phyloP scores from a whole-genome alignment of 148 eudicot species.

The Persicaria tinctoria region DNA sequence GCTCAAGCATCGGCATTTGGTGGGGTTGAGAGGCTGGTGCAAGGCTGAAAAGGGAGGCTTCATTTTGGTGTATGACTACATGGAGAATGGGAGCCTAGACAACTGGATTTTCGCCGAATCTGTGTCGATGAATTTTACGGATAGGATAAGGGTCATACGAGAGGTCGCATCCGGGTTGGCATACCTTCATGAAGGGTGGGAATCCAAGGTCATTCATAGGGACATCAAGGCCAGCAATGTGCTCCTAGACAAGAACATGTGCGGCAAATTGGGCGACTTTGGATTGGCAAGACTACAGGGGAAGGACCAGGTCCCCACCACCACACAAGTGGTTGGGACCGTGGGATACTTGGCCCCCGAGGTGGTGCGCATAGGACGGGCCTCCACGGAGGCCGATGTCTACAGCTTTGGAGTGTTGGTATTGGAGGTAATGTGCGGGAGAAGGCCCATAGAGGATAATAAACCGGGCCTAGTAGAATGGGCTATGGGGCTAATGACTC shows the following conservation, averaged over 20 bases:
- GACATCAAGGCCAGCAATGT: conserved; percentile 76
- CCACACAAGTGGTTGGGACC: conserved; percentile 72
- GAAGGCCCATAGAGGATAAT: conserved; percentile 47
- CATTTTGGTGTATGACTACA: conserved; percentile 64
- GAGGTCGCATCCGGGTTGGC: conserved; percentile 54
- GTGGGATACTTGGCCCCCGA: conserved; percentile 78
- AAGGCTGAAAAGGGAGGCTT: conserved; percentile 45
- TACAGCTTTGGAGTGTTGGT: conserved; percentile 74
- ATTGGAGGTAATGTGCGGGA: conserved; percentile 60
- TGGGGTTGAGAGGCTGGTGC: conserved; percentile 75
- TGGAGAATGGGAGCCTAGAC: conserved; percentile 72
- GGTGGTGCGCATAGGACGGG: conserved; percentile 63
- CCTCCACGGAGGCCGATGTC: conserved; percentile 60
- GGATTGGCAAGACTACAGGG: conserved; percentile 58
- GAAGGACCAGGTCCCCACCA: conserved; percentile 34
- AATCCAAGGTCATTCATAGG: conserved; percentile 54
- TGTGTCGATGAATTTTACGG: conserved; percentile 30
- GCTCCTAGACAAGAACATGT: conserved; percentile 52
- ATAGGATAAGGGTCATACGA: conserved; percentile 33
- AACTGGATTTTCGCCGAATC: conserved; percentile 30
- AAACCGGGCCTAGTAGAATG: conserved; percentile 33
- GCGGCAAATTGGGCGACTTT: conserved; percentile 64
- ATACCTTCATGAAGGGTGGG: conserved; percentile 74
- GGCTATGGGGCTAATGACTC: conserved; percentile 36
- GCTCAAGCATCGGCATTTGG: conserved; percentile 55